Conservation (phyloP, 208 protist species). For the Crithidia mellificae region DNA sequence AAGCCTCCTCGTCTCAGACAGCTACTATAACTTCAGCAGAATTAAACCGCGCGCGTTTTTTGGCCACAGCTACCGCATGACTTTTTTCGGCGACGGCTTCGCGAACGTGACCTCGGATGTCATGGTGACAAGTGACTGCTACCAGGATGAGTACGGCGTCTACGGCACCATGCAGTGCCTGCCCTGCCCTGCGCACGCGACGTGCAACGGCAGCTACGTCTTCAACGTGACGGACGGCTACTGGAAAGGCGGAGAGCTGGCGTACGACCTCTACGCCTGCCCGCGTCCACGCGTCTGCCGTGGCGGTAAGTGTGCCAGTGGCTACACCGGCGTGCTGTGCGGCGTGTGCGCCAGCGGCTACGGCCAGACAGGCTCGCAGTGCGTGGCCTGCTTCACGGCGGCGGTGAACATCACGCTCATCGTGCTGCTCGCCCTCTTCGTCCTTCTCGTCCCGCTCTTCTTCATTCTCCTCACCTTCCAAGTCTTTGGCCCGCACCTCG, state of each 20-base stretch:
- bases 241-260: constrained; percentile 40
- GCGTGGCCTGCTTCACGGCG: constrained; percentile 33
- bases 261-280: constrained; percentile 39
- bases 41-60: constrained; percentile 29
- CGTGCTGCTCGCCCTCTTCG: constrained; percentile 22
- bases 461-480: constrained; percentile 33
- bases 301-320: constrained; percentile 23
- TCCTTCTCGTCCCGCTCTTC: constrained; percentile 21
- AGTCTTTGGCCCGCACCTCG: constrained; percentile 25
- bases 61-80: constrained; percentile 26
- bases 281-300: constrained; percentile 27
- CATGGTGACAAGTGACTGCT: constrained; percentile 28
- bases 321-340: constrained; percentile 48
- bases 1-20: constrained; percentile 1
- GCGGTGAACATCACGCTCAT: constrained; percentile 36
- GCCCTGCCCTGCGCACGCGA: constrained; percentile 31
- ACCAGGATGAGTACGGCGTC: constrained; percentile 37
- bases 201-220: constrained; percentile 50
- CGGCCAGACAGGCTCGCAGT: constrained; percentile 33
- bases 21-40: constrained; percentile 35
- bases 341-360: constrained; percentile 36
- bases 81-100: constrained; percentile 27
- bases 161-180: constrained; percentile 36
- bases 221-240: constrained; percentile 45
- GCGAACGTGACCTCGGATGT: constrained; percentile 18